phyloP scores from a whole-genome alignment of 305 asterid genomes.

The Petunia hybrid region DNA sequence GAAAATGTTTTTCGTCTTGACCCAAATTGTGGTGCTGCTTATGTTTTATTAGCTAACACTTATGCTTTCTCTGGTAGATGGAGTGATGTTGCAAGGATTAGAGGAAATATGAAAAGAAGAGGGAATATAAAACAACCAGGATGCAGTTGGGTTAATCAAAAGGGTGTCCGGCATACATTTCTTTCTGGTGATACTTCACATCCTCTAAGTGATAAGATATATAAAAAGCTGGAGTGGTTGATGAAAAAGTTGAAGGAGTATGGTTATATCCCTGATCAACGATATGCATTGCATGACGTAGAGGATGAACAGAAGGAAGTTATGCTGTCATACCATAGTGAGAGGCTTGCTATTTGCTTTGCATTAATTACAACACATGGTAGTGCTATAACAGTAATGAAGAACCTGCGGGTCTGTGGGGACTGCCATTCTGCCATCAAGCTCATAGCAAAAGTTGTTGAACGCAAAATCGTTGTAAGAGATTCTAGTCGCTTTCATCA shows the following conservation, averaged over 20 bases:
- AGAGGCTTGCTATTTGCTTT: slow-evolving; percentile 63
- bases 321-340: slow-evolving; percentile 56
- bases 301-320: slow-evolving; percentile 64
- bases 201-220: slow-evolving; percentile 46
- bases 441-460: slow-evolving; percentile 49
- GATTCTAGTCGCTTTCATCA: slow-evolving; percentile 71
- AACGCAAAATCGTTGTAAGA: slow-evolving; percentile 51
- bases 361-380: slow-evolving; percentile 49
- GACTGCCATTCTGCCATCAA: slow-evolving; percentile 66
- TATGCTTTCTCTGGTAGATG: slow-evolving; percentile 76
- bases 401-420: slow-evolving; percentile 62
- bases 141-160: slow-evolving; percentile 66
- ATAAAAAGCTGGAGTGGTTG: slow-evolving; percentile 53
- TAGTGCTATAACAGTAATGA: slow-evolving; percentile 55
- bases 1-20: slow-evolving; percentile 51
- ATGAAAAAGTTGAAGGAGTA: slow-evolving; percentile 49
- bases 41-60: slow-evolving; percentile 68
- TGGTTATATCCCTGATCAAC: slow-evolving; percentile 52
- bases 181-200: slow-evolving; percentile 56
- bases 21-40: slow-evolving; percentile 69
- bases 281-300: slow-evolving; percentile 56
- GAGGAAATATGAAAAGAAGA: slow-evolving; percentile 57
- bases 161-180: slow-evolving; percentile 51
- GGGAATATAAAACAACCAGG: slow-evolving; percentile 69
- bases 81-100: slow-evolving; percentile 69